phyloP scores from a whole-genome alignment of 495 filamentous ascomycete species.

The Niebla homalea region DNA sequence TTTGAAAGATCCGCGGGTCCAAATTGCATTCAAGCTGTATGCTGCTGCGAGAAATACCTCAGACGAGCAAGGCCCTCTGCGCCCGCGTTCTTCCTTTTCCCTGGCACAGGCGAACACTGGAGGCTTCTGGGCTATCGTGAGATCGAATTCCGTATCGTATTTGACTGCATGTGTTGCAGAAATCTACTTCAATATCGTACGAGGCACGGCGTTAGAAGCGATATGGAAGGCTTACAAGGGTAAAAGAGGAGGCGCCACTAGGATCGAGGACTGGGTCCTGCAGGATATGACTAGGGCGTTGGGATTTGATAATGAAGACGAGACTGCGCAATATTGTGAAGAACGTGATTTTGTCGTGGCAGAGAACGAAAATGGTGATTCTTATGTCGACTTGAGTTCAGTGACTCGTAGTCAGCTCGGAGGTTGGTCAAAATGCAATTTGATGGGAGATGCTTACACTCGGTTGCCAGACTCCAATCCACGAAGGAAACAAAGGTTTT shows the following conservation, averaged over 20 bases:
- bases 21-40: conserved; percentile 56
- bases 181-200: conserved; percentile 72
- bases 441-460: conserved; percentile 1
- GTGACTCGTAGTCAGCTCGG: conserved; percentile 10
- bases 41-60: conserved; percentile 51
- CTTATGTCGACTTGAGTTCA: conserved; percentile 35
- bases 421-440: conserved; percentile 13
- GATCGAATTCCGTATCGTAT: conserved; percentile 61
- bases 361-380: conserved; percentile 32
- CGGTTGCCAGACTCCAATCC: conserved; percentile 13
- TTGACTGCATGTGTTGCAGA: conserved; percentile 90
- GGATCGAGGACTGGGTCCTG: conserved; percentile 64
- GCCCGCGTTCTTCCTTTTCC: conserved; percentile 38
- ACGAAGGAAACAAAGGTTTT: conserved; percentile 34
- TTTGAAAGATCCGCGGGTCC: conserved; percentile 41
- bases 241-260: conserved; percentile 27
- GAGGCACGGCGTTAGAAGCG: conserved; percentile 59
- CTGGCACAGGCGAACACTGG: conserved; percentile 50
- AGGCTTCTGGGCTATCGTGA: conserved; percentile 64
- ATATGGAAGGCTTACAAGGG: conserved; percentile 48
- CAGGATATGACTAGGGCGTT: conserved; percentile 50
- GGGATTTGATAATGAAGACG: conserved; percentile 58
- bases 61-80: conserved; percentile 50
- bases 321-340: conserved; percentile 57
- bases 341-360: conserved; percentile 52